Percentiles rank a stretch among this genome's conserved stretches.
Evolutionary conservation across 139 green algal genomes (phyloP).

Genomic region (Micromonas pusilla): DNA sequence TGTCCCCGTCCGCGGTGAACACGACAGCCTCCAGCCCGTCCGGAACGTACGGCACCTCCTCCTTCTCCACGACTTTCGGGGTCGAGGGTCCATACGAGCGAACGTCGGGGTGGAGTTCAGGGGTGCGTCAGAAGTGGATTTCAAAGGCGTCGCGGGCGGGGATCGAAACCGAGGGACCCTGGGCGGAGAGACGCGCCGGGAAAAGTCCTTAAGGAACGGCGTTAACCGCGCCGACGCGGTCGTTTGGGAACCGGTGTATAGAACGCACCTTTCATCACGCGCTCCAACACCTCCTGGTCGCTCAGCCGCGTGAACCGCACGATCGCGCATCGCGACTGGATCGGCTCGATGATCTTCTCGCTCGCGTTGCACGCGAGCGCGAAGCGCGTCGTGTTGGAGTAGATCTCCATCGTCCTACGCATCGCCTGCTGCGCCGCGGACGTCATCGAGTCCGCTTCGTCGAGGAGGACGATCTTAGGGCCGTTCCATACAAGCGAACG

Average conservation of each 20-base stretch:
- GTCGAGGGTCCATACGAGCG: too few relatives aligned
- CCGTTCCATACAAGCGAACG: too few relatives aligned
- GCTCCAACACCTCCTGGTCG: constrained; percentile 78
- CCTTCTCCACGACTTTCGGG: constrained; percentile 69
- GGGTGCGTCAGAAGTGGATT: too few relatives aligned
- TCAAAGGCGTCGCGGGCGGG: too few relatives aligned
- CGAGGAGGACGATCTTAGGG: constrained; percentile 97
- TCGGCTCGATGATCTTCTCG: constrained; percentile 97
- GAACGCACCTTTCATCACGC: too few relatives aligned
- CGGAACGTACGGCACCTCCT: constrained; percentile 54
- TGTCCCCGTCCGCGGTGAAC: constrained; percentile 98
- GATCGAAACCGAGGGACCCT: too few relatives aligned
- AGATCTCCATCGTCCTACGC: constrained; percentile 97
- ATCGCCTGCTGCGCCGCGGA: constrained; percentile 91
- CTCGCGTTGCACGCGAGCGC: constrained; percentile 92
- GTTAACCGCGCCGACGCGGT: too few relatives aligned
- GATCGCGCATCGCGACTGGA: constrained; percentile 95
- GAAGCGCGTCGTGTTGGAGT: constrained; percentile 90
- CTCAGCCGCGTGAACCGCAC: constrained; percentile 78
- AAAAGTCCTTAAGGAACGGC: too few relatives aligned
- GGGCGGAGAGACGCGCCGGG: too few relatives aligned
- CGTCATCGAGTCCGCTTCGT: constrained; percentile 98
- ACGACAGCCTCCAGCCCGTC: constrained; percentile 92
- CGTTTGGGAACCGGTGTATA: too few relatives aligned
- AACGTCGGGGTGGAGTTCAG: too few relatives aligned